Evolutionary conservation across 441 rosid genomes (phyloP), one percentile per base, ranked within the genome.

Genomic region (Macaranga tanarius): DNA sequence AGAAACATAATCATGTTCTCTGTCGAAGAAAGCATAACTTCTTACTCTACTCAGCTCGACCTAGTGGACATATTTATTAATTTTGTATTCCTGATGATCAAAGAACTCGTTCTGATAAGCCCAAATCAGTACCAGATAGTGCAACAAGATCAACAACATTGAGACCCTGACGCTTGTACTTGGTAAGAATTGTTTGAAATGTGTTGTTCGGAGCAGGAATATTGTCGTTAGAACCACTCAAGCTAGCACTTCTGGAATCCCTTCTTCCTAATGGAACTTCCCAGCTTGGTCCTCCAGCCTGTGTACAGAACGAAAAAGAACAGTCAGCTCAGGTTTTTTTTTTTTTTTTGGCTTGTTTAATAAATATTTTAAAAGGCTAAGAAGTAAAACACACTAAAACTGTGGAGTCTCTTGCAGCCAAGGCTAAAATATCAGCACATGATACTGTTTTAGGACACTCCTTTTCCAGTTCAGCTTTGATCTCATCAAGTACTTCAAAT

Each of bases 181-280:
- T 88, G n/a, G 93, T 74, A 57, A 91, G 91, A 71, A 95, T 86
- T 19, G 95, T 89, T 70, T 83, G 90, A 72, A 90, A 89, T 38
- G 97, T 92, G 82, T 87, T 90, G 87, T 87, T 92, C 51, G 97
- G 97, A 26, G 95, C 90, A 69, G 98, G 97, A 75, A 93, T 93
- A 78, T 91, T 82, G 86, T 85, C 87, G 88, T 94, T 94, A 1
- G 98, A 89, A 47, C 93, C 91, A 71, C 97, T 90, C 80, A 94
- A 71, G 89, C 97, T 92, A 57, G 97, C 97, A 44, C 83, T 76
- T 75, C 61, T 85, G 0, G 95, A 86, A 70, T 94, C 98, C 76
- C 87, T 86, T 79, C 99, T 90, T 77, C 99, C 99, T 22, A 94
- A 58, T 71, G 96, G 97, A 48, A 92, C 95, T n/a, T 85, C 86